These are phyloP conservation scores for Logfia minima DNA, from an alignment of 129 eudicot genomes.

Conservation along the genomic window DNA sequence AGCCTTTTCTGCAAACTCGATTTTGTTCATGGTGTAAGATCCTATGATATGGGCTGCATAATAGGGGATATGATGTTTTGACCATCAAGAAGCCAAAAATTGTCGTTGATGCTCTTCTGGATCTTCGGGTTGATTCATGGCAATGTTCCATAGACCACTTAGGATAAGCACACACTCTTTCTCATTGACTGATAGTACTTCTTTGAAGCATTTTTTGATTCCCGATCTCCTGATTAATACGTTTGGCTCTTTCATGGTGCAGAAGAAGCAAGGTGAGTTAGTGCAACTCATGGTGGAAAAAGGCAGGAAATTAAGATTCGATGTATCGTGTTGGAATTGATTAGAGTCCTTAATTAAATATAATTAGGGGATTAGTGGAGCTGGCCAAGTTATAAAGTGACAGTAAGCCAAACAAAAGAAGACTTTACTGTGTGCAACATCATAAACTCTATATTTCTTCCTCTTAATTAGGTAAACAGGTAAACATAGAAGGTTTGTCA, in stretches of 20 bases:
- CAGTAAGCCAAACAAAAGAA: slow-evolving; percentile 43
- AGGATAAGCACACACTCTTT: slow-evolving; percentile 64
- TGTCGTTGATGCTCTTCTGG: slow-evolving; percentile 55
- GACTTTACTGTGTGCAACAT: slow-evolving; percentile 33
- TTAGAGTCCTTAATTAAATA: slow-evolving; percentile 21
- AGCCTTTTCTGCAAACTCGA: slow-evolving; percentile 54
- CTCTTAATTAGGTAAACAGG: too few species aligned
- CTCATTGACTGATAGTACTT: slow-evolving; percentile 42
- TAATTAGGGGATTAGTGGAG: slow-evolving; percentile 39
- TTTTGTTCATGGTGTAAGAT: slow-evolving; percentile 76
- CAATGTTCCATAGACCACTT: slow-evolving; percentile 68
- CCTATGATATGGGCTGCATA: slow-evolving; percentile 90
- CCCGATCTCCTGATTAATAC: slow-evolving; percentile 40
- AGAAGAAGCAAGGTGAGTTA: slow-evolving; percentile 69
- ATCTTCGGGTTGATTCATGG: slow-evolving; percentile 76
- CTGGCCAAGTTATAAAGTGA: slow-evolving; percentile 43
- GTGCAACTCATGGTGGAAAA: slow-evolving; percentile 46
- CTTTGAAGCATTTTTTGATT: slow-evolving; percentile 52
- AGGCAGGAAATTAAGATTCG: slow-evolving; percentile 19
- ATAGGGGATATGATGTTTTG: slow-evolving; percentile 80
- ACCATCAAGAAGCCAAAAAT: slow-evolving; percentile 58
- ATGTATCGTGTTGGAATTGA: slow-evolving; percentile 33
- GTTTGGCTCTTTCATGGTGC: slow-evolving; percentile 72
- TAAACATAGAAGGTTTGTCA: too few species aligned
- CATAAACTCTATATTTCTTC: neutral